A percentile compares a stretch with the other conserved stretches of the same genome.
phyloP scores from a whole-genome alignment of 768 basidiomycete genomes.

The Mycena capillaripes region DNA sequence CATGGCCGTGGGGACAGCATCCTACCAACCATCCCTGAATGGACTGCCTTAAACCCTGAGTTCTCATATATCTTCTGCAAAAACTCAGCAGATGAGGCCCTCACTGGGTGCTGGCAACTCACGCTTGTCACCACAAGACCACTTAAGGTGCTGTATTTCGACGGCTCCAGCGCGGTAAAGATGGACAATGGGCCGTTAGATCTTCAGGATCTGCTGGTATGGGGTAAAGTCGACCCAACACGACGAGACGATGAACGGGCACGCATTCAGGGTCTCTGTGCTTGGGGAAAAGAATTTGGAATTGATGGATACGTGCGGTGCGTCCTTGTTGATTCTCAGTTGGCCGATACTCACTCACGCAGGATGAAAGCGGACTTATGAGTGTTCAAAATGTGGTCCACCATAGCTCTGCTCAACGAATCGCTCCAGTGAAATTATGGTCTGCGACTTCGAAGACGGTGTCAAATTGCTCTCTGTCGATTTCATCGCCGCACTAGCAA shows the following conservation, averaged over 20 bases:
- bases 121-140: neutral
- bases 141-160: constrained; percentile 14
- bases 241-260: constrained; percentile 11
- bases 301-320: constrained; percentile 16
- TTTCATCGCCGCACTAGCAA: constrained; percentile 31
- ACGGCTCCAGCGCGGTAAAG: no score
- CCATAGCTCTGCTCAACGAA: no score
- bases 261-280: constrained; percentile 45
- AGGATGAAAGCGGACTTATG: constrained; percentile 49
- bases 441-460: constrained; percentile 49
- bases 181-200: neutral
- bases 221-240: neutral
- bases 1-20: no score
- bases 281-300: no score
- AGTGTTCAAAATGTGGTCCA: no score
- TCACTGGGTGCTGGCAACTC: constrained; percentile 51
- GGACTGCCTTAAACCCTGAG: constrained; percentile 41
- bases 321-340: neutral
- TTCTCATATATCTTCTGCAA: constrained; percentile 31
- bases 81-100: neutral
- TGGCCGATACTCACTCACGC: neutral
- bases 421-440: constrained; percentile 54
- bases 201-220: constrained; percentile 9
- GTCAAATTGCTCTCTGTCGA: constrained; percentile 41
- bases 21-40: constrained; percentile 36